phyloP scores from a whole-genome alignment of 1,284 basidiomycete species.

The Thecaphora frezii region DNA sequence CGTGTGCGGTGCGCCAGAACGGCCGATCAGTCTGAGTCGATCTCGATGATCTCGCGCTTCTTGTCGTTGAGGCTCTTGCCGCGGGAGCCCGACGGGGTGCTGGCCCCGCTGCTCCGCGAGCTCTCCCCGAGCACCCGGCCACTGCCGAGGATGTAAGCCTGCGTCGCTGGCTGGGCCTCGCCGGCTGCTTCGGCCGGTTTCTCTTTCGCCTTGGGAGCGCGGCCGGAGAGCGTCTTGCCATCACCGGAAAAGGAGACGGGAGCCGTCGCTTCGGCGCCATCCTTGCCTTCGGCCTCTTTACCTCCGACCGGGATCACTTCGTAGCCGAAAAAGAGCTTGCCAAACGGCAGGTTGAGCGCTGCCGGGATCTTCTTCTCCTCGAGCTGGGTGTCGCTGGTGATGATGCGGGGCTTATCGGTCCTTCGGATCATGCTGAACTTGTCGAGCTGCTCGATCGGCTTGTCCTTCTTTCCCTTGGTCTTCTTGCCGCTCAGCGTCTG shows the following conservation, averaged over 20 bases:
- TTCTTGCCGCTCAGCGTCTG: slow-evolving; percentile 57
- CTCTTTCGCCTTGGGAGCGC: slow-evolving; percentile 18
- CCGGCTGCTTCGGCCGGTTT: slow-evolving; percentile 8
- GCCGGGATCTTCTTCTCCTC: slow-evolving; percentile 80
- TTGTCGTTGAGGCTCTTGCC: slow-evolving; percentile 19
- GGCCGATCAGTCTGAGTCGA: slow-evolving; percentile 45
- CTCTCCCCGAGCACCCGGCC: slow-evolving; percentile 22
- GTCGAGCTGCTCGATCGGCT: slow-evolving; percentile 53
- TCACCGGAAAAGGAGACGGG: slow-evolving; percentile 17
- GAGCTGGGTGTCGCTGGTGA: slow-evolving; percentile 77
- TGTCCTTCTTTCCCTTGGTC: slow-evolving; percentile 54
- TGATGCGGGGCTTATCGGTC: slow-evolving; percentile 70
- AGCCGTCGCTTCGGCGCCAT: slow-evolving; percentile 3
- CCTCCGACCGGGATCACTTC: slow-evolving; percentile 48
- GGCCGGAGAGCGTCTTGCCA: slow-evolving; percentile 23
- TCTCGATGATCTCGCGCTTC: slow-evolving; percentile 41
- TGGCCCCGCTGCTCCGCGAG: slow-evolving; percentile 20
- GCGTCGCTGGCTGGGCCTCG: slow-evolving; percentile 3
- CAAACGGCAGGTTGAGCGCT: slow-evolving; percentile 83
- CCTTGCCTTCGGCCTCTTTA: slow-evolving; percentile 15
- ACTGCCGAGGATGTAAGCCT: slow-evolving; percentile 21
- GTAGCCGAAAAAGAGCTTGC: slow-evolving; percentile 62
- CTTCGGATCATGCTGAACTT: slow-evolving; percentile 48
- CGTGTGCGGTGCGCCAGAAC: background rate
- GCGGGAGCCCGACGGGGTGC: slow-evolving; percentile 16